These are phyloP conservation scores for Penicillium glabrum DNA, from an alignment of 2,329 filamentous ascomycete species.

Conservation along the genomic window DNA sequence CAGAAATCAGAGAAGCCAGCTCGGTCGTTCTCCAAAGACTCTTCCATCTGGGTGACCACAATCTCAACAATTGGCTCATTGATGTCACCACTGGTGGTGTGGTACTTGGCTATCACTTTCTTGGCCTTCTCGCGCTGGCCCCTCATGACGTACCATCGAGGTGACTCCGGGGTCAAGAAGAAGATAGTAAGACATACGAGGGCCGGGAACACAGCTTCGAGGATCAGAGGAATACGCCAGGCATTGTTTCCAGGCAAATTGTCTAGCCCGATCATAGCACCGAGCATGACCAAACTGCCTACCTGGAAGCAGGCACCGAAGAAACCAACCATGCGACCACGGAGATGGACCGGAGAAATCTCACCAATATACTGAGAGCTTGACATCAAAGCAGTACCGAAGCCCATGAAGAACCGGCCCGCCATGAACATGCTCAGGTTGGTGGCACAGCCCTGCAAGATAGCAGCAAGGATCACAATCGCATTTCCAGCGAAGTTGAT, in stretches of 20 bases:
- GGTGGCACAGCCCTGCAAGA: slow-evolving; percentile 36
- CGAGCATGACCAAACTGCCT: slow-evolving; percentile 45
- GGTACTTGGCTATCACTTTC: slow-evolving; percentile 40
- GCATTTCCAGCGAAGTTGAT: slow-evolving; percentile 50
- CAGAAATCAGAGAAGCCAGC: slow-evolving; percentile 41
- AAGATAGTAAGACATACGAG: slow-evolving; percentile 49
- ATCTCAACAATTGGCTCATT: slow-evolving; percentile 45
- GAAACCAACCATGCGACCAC: slow-evolving; percentile 48
- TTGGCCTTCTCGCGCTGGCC: slow-evolving; percentile 35
- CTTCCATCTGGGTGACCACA: slow-evolving; percentile 46
- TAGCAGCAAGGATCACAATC: slow-evolving; percentile 46
- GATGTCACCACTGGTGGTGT: slow-evolving; percentile 42
- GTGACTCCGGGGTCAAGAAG: slow-evolving; percentile 38
- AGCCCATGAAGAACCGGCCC: slow-evolving; percentile 40
- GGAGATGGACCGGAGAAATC: slow-evolving; percentile 32
- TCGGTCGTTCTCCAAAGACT: slow-evolving; percentile 43
- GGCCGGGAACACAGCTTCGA: slow-evolving; percentile 50
- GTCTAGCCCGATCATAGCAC: slow-evolving; percentile 45
- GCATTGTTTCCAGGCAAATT: slow-evolving; percentile 39
- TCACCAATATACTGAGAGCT: slow-evolving; percentile 43
- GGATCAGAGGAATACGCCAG: slow-evolving; percentile 44
- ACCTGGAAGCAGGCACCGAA: slow-evolving; percentile 51
- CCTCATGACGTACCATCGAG: slow-evolving; percentile 37
- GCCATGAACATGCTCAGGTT: slow-evolving; percentile 38
- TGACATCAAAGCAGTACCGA: slow-evolving; percentile 39